These are phyloP conservation scores for Lentinula lateritia DNA, from an alignment of 768 basidiomycete species.

Conservation along the genomic window DNA sequence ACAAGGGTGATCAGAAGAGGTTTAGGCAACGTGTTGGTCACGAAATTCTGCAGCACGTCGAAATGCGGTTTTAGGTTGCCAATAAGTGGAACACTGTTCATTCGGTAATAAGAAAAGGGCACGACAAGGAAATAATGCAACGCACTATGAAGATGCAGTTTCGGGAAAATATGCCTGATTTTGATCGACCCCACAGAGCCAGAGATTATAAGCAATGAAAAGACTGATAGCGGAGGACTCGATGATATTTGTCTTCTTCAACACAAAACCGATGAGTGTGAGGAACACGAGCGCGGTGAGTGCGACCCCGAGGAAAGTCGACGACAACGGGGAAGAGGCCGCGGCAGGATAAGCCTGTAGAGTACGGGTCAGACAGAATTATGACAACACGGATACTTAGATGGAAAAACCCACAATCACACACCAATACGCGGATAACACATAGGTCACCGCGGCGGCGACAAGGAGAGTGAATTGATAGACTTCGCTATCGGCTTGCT, in stretches of 20 bases:
- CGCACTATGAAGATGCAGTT: constrained; percentile 74
- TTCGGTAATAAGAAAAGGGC: constrained; percentile 5
- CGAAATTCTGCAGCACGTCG: constrained; percentile 73
- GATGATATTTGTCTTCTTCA: constrained; percentile 87
- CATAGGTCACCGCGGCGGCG: constrained; percentile 73
- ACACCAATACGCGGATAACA: constrained; percentile 83
- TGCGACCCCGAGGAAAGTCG: constrained; percentile 84
- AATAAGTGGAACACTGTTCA: constrained; percentile 61
- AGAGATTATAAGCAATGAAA: constrained; percentile 86
- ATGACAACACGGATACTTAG: background rate
- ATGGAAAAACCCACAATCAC: constrained; percentile 51
- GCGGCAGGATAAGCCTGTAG: constrained; percentile 74
- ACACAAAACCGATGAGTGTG: constrained; percentile 84
- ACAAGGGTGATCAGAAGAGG: constrained; percentile 75
- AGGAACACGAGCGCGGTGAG: constrained; percentile 87
- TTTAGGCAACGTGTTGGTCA: constrained; percentile 81
- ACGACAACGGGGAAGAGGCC: constrained; percentile 79
- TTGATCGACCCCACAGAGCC: constrained; percentile 82
- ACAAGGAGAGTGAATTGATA: constrained; percentile 78
- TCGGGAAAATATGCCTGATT: constrained; percentile 54
- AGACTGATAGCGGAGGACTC: constrained; percentile 86
- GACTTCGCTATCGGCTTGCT: constrained; percentile 60
- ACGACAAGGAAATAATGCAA: constrained; percentile 9
- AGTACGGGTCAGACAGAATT: constrained; percentile 11
- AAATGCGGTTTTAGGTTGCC: constrained; percentile 79